Evolutionary conservation across 306 rosid genomes (phyloP).

Genomic region (Cicer cuneatum): DNA sequence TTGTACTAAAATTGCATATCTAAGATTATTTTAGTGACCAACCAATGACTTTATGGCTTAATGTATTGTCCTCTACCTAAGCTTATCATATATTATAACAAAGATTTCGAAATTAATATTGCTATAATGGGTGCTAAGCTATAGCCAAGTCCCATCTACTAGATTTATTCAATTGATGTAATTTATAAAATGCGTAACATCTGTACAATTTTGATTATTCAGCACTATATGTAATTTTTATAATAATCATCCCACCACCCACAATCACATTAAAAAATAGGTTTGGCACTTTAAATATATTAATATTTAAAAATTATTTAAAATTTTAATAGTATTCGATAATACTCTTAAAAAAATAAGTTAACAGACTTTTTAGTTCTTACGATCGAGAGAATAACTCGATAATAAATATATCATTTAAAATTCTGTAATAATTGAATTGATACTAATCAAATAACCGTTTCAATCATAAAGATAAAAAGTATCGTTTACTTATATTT

Average conservation of each 20-base stretch:
- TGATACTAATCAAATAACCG: rapidly evolving
- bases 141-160: constrained; percentile 63
- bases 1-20: constrained; percentile 69
- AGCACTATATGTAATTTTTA: constrained; percentile 65
- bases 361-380: no score
- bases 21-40: constrained; percentile 53
- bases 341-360: no score
- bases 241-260: constrained; percentile 60
- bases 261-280: constrained; percentile 39
- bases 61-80: constrained; percentile 63
- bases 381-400: no score
- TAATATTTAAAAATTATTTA: no score
- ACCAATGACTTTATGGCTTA: constrained; percentile 58
- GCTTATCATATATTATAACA: constrained; percentile 41
- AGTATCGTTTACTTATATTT: no score
- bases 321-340: no score
- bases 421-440: no score
- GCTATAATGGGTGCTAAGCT: constrained; percentile 57
- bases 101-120: constrained; percentile 42
- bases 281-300: no score
- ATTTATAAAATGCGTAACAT: constrained; percentile 44
- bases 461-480: no score
- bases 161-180: constrained; percentile 47
- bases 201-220: constrained; percentile 64
- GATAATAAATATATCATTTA: no score